A percentile compares a stretch with the other conserved stretches of the same genome.
Evolutionary conservation across 2,329 filamentous ascomycete genomes (phyloP).

Genomic region (Xylariaceae sp.): DNA sequence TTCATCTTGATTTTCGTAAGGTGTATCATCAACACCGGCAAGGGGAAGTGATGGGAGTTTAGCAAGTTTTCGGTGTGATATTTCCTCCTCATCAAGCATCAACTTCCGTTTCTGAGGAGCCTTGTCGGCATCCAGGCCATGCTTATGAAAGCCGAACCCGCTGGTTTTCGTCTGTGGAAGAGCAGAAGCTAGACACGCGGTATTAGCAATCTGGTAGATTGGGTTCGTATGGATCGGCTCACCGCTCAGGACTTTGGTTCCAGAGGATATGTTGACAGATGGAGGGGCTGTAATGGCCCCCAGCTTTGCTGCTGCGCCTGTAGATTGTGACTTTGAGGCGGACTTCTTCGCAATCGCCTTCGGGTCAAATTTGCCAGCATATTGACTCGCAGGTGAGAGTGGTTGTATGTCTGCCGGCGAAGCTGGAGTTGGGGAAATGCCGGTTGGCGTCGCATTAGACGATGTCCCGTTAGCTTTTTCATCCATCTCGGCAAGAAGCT

Average conservation of each 20-base stretch:
- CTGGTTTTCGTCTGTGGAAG: slow-evolving; percentile 70
- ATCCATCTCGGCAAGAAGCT: slow-evolving; percentile 68
- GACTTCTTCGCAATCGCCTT: slow-evolving; percentile 81
- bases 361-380: slow-evolving; percentile 77
- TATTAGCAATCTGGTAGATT: slow-evolving; percentile 24
- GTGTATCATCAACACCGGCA: slow-evolving; percentile 55
- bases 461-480: slow-evolving; percentile 53
- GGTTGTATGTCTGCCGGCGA: slow-evolving; percentile 43
- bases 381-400: slow-evolving; percentile 52
- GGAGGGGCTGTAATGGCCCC: slow-evolving; percentile 41
- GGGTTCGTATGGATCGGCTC: slow-evolving; percentile 17
- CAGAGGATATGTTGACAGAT: slow-evolving; percentile 30
- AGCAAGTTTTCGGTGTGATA: slow-evolving; percentile 79
- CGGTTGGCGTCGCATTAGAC: slow-evolving; percentile 45
- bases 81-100: slow-evolving; percentile 84
- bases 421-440: slow-evolving; percentile 42
- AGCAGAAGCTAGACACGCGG: slow-evolving; percentile 40
- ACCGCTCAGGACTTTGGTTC: slow-evolving; percentile 36
- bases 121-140: slow-evolving; percentile 60
- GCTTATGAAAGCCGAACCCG: slow-evolving; percentile 76
- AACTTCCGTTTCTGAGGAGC: slow-evolving; percentile 66
- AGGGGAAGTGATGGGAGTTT: slow-evolving; percentile 76
- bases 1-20: slow-evolving; percentile 55
- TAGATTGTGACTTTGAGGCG: slow-evolving; percentile 50
- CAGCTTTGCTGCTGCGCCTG: slow-evolving; percentile 50